Evolutionary conservation across 1,284 basidiomycete genomes (phyloP), one percentile per base, ranked within the genome.

Genomic region (Marasmius sp.): DNA sequence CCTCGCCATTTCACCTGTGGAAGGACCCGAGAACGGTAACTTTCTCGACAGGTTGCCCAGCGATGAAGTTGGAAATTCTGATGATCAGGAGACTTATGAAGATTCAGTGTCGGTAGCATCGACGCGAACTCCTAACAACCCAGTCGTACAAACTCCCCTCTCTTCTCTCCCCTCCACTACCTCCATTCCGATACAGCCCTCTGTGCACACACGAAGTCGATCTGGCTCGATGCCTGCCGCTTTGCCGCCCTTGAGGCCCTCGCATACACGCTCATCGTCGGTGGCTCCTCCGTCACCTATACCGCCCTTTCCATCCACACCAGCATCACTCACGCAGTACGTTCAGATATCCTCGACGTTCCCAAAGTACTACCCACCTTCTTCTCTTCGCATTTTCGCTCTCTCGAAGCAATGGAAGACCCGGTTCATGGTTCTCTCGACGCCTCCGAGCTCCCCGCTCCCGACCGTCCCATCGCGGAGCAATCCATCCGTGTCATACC

Each of bases 361-460:
- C 16, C 83, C 86, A 39, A 91, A 89, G 68, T 87, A 86, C 70
- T 84, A 87, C 58, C 84, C 87, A 0, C 79, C 86, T 5, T 82
- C 85, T 2, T 87, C 87, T 3, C 73, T 91, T 37, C 83, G 90
- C 51, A 84, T 87, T 61, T 89, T 87, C 64, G 85, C 89, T 1
- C 79, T 91, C 10, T 81, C 86, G 27, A 89, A 83, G 69, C 87
- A 88, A 66, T 92, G 90, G 90, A 90, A 88, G 69, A 72, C 72
- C 27, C 83, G 90, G 20, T 82, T 80, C 61, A 77, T 92, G 62
- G 74, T 91, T 22, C 77, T 92, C 53, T 87, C 89, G 0, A 78
- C 82, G 16, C 78, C 81, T 14, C 68, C 75, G 0, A 69, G 73
- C 5, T 65, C 75, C 7, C 62, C 18, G 20, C 41, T 54, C 34